These are phyloP conservation scores for Anacardium occidentale DNA, from an alignment of 345 rosid genomes.

Conservation along the genomic window DNA sequence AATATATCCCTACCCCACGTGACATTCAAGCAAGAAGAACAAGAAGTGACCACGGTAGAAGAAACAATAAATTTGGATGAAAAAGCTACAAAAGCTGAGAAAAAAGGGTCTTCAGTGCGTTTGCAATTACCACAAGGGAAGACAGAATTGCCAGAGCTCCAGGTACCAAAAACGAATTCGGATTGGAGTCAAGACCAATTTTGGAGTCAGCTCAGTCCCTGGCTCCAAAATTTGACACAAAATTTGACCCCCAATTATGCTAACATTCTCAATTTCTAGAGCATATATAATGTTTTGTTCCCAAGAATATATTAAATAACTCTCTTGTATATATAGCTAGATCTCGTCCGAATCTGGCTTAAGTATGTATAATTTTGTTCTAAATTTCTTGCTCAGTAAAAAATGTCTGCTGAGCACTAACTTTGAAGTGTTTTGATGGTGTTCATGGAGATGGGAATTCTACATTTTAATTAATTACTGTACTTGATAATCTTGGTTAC, in stretches of 20 bases:
- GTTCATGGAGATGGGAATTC: too few species aligned
- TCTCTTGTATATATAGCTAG: neutral
- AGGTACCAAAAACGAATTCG: slow-evolving; percentile 47
- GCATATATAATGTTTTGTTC: neutral
- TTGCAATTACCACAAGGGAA: slow-evolving; percentile 48
- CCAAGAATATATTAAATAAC: neutral
- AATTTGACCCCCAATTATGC: slow-evolving; percentile 46
- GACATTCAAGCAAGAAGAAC: slow-evolving; percentile 36
- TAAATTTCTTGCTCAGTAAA: too few species aligned
- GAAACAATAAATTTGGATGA: neutral
- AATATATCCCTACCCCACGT: slow-evolving; percentile 17
- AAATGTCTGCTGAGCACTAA: too few species aligned
- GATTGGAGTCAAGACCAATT: slow-evolving; percentile 75
- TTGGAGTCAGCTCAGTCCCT: slow-evolving; percentile 69
- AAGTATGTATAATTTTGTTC: too few species aligned
- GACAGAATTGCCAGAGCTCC: slow-evolving; percentile 57
- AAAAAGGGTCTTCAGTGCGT: slow-evolving; percentile 25
- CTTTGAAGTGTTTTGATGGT: too few species aligned
- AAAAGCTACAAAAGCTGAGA: slow-evolving; percentile 1
- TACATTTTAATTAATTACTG: too few species aligned
- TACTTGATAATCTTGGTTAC: too few species aligned
- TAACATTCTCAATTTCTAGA: slow-evolving; percentile 58
- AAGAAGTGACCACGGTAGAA: slow-evolving; percentile 15
- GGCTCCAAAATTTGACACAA: slow-evolving; percentile 69
- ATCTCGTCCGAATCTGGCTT: neutral